Percentiles rank a stretch among this genome's conserved stretches.
These are phyloP conservation scores for Physcomitrium patens DNA, from an alignment of 225 moss, liverwort and hornwort genomes.

Conservation along the genomic window DNA sequence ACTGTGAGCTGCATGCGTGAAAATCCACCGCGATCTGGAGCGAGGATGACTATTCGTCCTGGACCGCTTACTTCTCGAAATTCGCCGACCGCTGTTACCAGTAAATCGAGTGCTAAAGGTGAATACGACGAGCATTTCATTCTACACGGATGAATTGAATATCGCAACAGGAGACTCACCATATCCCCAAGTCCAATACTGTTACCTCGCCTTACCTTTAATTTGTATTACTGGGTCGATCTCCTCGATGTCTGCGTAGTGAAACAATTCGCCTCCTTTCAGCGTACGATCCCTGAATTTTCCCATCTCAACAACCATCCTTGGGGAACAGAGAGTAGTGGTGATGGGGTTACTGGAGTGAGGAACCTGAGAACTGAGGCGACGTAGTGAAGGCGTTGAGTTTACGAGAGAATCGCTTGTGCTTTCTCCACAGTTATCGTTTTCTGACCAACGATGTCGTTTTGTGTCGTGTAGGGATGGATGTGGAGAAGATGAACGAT, in stretches of 20 bases:
- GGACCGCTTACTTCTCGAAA: neutral
- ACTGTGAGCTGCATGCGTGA: too few relatives aligned
- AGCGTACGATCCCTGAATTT: too few relatives aligned
- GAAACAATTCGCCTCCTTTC: too few relatives aligned
- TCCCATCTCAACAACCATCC: too few relatives aligned
- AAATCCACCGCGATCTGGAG: neutral
- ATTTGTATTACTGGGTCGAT: neutral
- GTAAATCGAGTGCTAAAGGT: conserved; percentile 21
- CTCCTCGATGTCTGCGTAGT: too few relatives aligned
- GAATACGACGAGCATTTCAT: neutral
- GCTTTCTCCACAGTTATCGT: neutral
- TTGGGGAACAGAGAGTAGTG: too few relatives aligned
- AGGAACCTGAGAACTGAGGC: too few relatives aligned
- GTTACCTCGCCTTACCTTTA: neutral
- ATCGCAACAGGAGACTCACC: neutral
- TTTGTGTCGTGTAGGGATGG: conserved; percentile 15
- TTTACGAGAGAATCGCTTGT: too few relatives aligned
- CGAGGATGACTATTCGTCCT: conserved; percentile 22
- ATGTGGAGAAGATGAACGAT: conserved; percentile 21
- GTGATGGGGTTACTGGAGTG: too few relatives aligned
- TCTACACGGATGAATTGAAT: neutral
- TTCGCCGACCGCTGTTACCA: neutral
- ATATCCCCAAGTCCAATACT: neutral
- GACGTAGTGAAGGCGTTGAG: too few relatives aligned
- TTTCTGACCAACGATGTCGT: neutral